These are phyloP conservation scores for Trypanosoma congolense DNA, from an alignment of 208 protist genomes.

Conservation along the genomic window DNA sequence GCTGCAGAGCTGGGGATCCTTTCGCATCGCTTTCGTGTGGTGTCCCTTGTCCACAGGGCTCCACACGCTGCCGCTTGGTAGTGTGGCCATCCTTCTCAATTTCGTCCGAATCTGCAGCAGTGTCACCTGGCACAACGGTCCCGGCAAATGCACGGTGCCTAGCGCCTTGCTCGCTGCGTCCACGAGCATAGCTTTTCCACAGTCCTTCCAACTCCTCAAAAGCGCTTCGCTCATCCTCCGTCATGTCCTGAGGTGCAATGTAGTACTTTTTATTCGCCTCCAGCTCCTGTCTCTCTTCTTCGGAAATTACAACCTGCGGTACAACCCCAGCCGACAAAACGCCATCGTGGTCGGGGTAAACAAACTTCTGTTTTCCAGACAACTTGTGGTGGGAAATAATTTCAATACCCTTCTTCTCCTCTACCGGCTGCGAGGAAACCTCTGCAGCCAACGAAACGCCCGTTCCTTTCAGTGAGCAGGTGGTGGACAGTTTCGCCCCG, in stretches of 20 bases:
- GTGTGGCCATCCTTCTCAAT: slow-evolving; percentile 1
- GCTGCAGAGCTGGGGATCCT: slow-evolving; percentile 12
- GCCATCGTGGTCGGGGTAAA: slow-evolving; percentile 85
- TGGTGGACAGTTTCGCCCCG: not conserved
- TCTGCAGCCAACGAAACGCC: not conserved
- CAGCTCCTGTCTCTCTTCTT: slow-evolving; percentile 55
- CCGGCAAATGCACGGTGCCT: slow-evolving; percentile 37
- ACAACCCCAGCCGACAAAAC: slow-evolving; percentile 76
- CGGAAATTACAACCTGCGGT: slow-evolving; percentile 60
- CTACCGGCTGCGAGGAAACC: not conserved
- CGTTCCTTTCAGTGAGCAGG: not conserved
- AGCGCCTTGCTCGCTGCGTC: slow-evolving; percentile 51
- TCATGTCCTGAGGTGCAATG: slow-evolving; percentile 54
- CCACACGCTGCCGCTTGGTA: not conserved
- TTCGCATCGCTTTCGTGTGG: slow-evolving; percentile 17
- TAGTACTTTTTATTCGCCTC: slow-evolving; percentile 41
- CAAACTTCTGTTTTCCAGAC: slow-evolving; percentile 50
- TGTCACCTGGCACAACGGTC: slow-evolving; percentile 12
- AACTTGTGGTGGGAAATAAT: slow-evolving; percentile 88
- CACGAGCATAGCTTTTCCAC: slow-evolving; percentile 61
- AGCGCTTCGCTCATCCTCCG: slow-evolving; percentile 60
- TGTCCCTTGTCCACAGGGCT: slow-evolving; percentile 1
- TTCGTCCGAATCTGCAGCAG: slow-evolving; percentile 2
- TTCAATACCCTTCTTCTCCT: slow-evolving; percentile 36
- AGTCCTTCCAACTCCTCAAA: slow-evolving; percentile 80